Evolutionary conservation across 352 stramenopile genomes (phyloP), one percentile per base, ranked within the genome.

Genomic region (Pythium biforme): DNA sequence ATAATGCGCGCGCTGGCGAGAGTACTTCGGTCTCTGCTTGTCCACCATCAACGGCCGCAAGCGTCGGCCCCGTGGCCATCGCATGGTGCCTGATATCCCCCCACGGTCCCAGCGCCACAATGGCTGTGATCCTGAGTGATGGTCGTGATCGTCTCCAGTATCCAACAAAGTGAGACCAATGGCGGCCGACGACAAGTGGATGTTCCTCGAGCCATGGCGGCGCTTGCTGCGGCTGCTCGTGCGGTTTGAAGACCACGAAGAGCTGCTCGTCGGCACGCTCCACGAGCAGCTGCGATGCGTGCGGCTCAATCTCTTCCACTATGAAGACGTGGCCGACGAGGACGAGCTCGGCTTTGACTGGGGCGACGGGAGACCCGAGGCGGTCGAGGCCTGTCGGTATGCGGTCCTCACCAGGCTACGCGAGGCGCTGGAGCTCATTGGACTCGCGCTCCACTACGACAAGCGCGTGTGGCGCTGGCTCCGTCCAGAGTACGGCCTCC

Each of bases 121-220:
- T n/a, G n/a, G n/a, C n/a, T n/a, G n/a, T n/a, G n/a, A n/a, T n/a
- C n/a, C n/a, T n/a, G 31, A 37, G 31, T 37, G 34, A 41, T 41
- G 34, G 34, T 41, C 34, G 15, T 19, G 34, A 17, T 41, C 34
- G 12, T 17, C 15, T 41, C 34, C 8, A 10, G 34, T n/a, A n/a
- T n/a, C 37, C 5, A 34, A 34, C 10, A 34, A 34, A 5, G 31
- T 37, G 37, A 43, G 37, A 43, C 37, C 37, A 43, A 37, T 10
- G 29, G n/a, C 17, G 47, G 6, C 26, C 0, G 26, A 54, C 3
- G 14, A n/a, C 9, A 17, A 12, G 9, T 54, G 48, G 48, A 14
- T 27, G 15, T 40, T 54, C 48, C 48, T 54, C 11, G 26, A 33
- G 48, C 48, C 48, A 26, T 54, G 48, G 48, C 48, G 48, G 17